Evolutionary conservation across 1,284 basidiomycete species (phyloP).

Genomic region (Coniophora puteana): DNA sequence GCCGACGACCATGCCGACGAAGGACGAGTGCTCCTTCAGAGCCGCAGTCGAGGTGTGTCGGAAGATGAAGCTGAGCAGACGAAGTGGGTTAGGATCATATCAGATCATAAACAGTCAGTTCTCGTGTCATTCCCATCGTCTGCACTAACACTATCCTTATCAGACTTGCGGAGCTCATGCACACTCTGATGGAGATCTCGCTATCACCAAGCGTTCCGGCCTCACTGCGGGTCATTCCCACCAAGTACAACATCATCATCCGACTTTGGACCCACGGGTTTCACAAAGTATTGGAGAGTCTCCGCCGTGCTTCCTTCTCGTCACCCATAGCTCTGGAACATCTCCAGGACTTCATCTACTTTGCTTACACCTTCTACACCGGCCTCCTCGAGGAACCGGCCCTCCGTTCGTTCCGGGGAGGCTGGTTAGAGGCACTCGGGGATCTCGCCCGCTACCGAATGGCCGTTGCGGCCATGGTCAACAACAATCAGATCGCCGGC

Average conservation of each 20-base stretch:
- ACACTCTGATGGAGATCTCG: constrained; percentile 83
- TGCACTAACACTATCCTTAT: constrained; percentile 7
- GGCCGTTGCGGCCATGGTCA: constrained; percentile 78
- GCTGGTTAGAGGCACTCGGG: constrained; percentile 95
- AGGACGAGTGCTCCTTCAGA: constrained; percentile 53
- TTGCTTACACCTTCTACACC: constrained; percentile 93
- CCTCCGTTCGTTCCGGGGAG: constrained; percentile 68
- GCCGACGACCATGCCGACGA: constrained; percentile 46
- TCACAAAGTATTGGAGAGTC: constrained; percentile 85
- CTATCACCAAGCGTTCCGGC: constrained; percentile 85
- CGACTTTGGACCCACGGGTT: constrained; percentile 93
- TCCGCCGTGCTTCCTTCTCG: constrained; percentile 76
- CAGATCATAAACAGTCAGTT: constrained; percentile 68
- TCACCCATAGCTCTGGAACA: constrained; percentile 68
- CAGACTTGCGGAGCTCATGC: constrained; percentile 87
- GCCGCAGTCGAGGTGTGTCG: constrained; percentile 28
- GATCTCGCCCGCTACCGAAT: constrained; percentile 94
- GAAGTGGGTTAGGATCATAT: constrained; percentile 61
- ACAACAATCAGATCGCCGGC: constrained; percentile 35
- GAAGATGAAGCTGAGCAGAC: constrained; percentile 59
- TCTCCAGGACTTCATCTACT: constrained; percentile 90
- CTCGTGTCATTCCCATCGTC: constrained; percentile 8
- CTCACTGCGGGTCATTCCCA: constrained; percentile 84
- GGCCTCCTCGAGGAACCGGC: constrained; percentile 82
- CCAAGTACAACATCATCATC: constrained; percentile 92